These are phyloP conservation scores for Fusarium tjaetaba DNA, from an alignment of 2,329 filamentous ascomycete genomes.

Conservation along the genomic window DNA sequence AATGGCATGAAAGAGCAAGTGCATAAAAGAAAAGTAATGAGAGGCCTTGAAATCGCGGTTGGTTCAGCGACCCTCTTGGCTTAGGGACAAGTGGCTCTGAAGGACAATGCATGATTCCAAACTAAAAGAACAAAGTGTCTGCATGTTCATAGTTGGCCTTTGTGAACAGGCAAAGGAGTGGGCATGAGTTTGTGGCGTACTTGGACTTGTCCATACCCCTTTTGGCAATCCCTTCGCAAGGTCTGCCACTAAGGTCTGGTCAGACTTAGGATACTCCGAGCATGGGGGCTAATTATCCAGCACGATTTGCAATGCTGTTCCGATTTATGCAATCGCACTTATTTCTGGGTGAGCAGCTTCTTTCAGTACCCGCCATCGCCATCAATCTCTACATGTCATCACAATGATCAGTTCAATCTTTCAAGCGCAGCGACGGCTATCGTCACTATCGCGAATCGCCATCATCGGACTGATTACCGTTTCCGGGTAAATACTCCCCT, in stretches of 20 bases:
- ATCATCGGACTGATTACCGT: rapidly evolving
- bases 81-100: rapidly evolving
- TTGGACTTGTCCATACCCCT: rapidly evolving
- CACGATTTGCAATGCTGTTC: rapidly evolving
- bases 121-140: background rate
- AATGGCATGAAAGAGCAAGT: background rate
- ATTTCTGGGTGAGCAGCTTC: background rate
- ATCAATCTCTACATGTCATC: background rate
- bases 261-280: background rate
- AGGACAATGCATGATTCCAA: rapidly evolving
- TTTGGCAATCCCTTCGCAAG: background rate
- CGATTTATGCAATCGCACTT: background rate
- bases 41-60: background rate
- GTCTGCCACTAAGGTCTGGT: background rate
- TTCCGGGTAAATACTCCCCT: rapidly evolving
- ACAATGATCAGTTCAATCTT: background rate
- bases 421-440: background rate
- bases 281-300: background rate
- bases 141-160: background rate
- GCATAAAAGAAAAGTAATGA: rapidly evolving
- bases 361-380: no score
- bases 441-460: background rate
- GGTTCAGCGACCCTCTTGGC: background rate
- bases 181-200: background rate
- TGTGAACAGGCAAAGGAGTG: rapidly evolving